Base-by-base conservation (phyloP, 1,284 basidiomycete species). In the Cystobasidiaceae sp. region DNA sequence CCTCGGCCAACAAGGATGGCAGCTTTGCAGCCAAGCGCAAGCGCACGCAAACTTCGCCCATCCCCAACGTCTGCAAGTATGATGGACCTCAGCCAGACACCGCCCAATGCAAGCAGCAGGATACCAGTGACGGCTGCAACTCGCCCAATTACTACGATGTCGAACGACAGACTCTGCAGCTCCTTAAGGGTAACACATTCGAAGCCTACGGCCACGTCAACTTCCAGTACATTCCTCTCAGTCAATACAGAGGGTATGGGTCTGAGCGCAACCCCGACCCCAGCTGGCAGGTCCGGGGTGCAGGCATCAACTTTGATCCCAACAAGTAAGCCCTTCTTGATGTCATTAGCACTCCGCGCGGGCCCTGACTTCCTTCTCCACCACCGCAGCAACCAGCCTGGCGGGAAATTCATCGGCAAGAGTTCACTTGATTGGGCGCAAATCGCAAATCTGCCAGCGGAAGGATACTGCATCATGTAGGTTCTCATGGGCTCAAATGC, bases 381-480 rank as follows among this genome's bases (percentile, higher is more conserved):
- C 27, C n/a, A 25, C 17, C 4, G 5, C 27, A 54, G 51, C 37
- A 61, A 61, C 48, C 59, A 61, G 39, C 59, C 59, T 23, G 48
- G 59, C 15, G 45, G 44, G 3, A 21, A 32, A 4, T 61, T 27
- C 27, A 61, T 61, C 23, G 59, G 59, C 15, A 34, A 34, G 2
- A 48, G 34, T 33, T 51, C 28, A n/a, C 37, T 61, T 28, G 30
- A 30, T 13, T 61, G 37, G 43, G 34, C 59, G 7, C 32, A 32
- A 5, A 27, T 30, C 17, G 19, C 59, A 6, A 9, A 30, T 21
- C 45, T 61, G 48, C 59, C 59, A 13, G 21, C 33, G 7, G 19
- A 49, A n/a, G 59, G 59, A 1, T 61, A 51, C n/a, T 61, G 59
- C 21, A 61, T 61, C 32, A 48, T 61, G 27, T 61, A 25, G 48